phyloP scores from a whole-genome alignment of 1,139 yeast species.

The Pichia kudriavzevii region DNA sequence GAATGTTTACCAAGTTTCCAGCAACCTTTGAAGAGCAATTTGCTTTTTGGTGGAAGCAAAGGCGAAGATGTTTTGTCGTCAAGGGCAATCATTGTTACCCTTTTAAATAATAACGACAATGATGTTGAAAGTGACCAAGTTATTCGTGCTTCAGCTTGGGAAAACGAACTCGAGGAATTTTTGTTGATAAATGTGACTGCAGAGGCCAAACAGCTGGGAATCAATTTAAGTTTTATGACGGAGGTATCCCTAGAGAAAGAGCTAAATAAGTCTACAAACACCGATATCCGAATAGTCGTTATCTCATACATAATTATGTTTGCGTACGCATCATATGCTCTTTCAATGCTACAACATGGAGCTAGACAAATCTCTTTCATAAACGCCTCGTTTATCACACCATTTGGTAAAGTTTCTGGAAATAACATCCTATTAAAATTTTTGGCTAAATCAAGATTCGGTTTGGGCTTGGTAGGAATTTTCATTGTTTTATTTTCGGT shows the following conservation, averaged over 20 bases:
- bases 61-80: conserved; percentile 44
- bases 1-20: conserved; percentile 85
- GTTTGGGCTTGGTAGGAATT: conserved; percentile 77
- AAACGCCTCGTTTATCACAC: conserved; percentile 9
- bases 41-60: conserved; percentile 58
- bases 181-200: conserved; percentile 35
- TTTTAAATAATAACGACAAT: conserved; percentile 50
- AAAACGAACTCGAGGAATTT: conserved; percentile 49
- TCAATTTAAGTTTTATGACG: conserved; percentile 67
- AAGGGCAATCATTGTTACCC: conserved; percentile 67
- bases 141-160: conserved; percentile 53
- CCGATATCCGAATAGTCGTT: conserved; percentile 64
- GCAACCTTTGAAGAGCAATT: conserved; percentile 71
- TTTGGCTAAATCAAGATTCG: conserved; percentile 57
- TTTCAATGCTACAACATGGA: conserved; percentile 22
- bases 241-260: conserved; percentile 81
- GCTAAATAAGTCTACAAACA: conserved; percentile 70
- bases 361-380: conserved; percentile 4
- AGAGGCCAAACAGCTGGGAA: conserved; percentile 38
- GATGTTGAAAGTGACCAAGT: conserved; percentile 34
- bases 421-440: conserved; percentile 18
- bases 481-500: conserved; percentile 75
- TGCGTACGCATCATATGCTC: conserved; percentile 74
- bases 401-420: conserved; percentile 11
- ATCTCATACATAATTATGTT: conserved; percentile 86